phyloP scores from a whole-genome alignment of 2,329 filamentous ascomycete genomes.

The Fusarium pseudograminearum region DNA sequence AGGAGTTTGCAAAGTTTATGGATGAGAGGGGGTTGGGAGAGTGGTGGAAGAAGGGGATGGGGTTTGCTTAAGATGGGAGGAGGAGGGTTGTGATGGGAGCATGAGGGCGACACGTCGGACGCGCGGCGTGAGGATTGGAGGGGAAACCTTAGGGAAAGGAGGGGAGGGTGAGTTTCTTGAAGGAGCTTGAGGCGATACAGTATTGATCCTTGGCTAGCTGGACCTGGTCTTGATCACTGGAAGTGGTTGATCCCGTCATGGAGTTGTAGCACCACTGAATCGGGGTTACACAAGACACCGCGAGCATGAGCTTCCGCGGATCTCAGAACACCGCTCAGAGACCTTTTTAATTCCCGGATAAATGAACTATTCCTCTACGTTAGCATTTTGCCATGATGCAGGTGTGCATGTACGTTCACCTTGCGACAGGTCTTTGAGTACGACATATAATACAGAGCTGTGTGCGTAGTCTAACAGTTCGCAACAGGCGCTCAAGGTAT shows the following conservation, averaged over 20 bases:
- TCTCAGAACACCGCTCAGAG: neutral
- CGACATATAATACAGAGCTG: too few species aligned
- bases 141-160: neutral
- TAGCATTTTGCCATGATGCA: neutral
- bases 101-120: constrained; percentile 19
- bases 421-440: neutral
- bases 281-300: neutral
- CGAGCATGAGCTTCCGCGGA: neutral
- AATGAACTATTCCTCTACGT: neutral
- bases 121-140: constrained; percentile 24
- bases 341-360: neutral
- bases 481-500: too few species aligned
- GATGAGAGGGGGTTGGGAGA: constrained; percentile 65
- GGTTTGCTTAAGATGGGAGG: constrained; percentile 53
- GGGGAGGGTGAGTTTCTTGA: too few species aligned
- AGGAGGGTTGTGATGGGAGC: neutral
- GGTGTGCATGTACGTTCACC: neutral
- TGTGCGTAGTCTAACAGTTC: too few species aligned
- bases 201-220: neutral
- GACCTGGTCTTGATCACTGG: neutral
- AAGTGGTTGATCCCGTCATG: neutral
- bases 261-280: neutral
- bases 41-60: constrained; percentile 80
- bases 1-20: constrained; percentile 74
- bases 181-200: neutral